Base-by-base conservation (phyloP, 1,139 yeast genomes). In the Groenewaldozyma sp. region DNA sequence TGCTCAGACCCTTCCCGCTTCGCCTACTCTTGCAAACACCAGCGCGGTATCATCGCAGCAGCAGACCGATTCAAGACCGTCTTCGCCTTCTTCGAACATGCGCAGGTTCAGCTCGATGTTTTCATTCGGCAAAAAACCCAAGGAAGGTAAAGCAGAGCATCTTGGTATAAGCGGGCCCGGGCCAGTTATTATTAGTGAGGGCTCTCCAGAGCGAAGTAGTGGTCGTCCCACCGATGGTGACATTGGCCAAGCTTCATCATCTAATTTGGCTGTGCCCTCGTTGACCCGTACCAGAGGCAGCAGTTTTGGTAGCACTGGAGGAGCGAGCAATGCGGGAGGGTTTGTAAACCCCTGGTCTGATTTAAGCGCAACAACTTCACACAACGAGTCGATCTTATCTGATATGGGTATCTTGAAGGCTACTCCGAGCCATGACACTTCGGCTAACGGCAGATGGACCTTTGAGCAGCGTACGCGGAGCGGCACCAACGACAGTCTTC, bases 341-440 rank as follows among this genome's bases (percentile, higher is more conserved):
- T 42, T 50, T 37, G 41, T 48, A 32, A 50, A 47, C 22, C 54
- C 55, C 9, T 51, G 55, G 55, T 43, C 35, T n/a, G 50, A 49
- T 28, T 36, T 33, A 20, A 29, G 31, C 17, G 17, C 39, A 4
- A 26, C 21, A 18, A 36, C 32, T 28, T 34, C 33, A 18, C 18
- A 13, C 33, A 29, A 29, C 13, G 33, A 29, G 22, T 29, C 33
- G 6, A 29, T 29, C n/a, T 29, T 29, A 7, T 29, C 33, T 5
- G 33, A 29, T 18, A 6, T 10, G 22, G 10, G 14, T 28, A 36
- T 20, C 37, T 35, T 3, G 40, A 36, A n/a, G 43, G 37, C 28
- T 36, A 39, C 26, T 35, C 22, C 31, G 35, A 37, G 1, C 9
- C 13, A 14, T 29, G 33, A 14, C 18, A n/a, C 19, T 28, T 26